A percentile compares a stretch with the other conserved stretches of the same genome.
Evolutionary conservation across 2,329 filamentous ascomycete genomes (phyloP).

Genomic region (Didymella pinodella): DNA sequence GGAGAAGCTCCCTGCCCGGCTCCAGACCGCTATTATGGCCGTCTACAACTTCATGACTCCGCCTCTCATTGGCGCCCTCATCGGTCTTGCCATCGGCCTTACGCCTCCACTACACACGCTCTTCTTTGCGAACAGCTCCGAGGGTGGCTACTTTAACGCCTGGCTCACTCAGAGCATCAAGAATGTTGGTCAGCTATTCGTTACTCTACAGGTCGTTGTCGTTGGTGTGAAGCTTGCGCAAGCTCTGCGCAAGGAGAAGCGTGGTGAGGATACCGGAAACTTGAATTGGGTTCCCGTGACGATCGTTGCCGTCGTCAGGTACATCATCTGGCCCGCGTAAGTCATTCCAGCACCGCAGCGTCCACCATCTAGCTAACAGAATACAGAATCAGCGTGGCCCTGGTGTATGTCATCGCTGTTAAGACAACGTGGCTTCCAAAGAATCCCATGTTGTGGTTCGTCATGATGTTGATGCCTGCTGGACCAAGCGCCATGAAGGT

Average conservation of each 20-base stretch:
- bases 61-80: conserved; percentile 66
- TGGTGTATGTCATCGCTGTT: conserved; percentile 64
- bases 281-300: conserved; percentile 61
- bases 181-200: conserved; percentile 70
- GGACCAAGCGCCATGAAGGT: conserved; percentile 64
- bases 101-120: conserved; percentile 65
- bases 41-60: conserved; percentile 66
- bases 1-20: conserved; percentile 45
- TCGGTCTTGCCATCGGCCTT: conserved; percentile 68
- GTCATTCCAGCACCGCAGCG: neutral
- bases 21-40: conserved; percentile 53
- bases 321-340: conserved; percentile 66
- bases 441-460: conserved; percentile 73
- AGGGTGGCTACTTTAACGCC: conserved; percentile 71
- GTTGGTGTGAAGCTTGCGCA: conserved; percentile 71
- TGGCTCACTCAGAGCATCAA: conserved; percentile 70
- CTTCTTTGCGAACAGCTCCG: conserved; percentile 66
- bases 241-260: conserved; percentile 58
- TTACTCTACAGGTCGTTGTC: conserved; percentile 70
- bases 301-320: conserved; percentile 64
- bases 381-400: conserved; percentile 57
- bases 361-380: conserved; percentile 5
- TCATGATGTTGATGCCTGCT: conserved; percentile 66
- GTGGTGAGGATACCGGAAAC: conserved; percentile 51
- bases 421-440: conserved; percentile 60